Conservation (phyloP, 2,329 filamentous ascomycete species). For the Seiridium unicorne region DNA sequence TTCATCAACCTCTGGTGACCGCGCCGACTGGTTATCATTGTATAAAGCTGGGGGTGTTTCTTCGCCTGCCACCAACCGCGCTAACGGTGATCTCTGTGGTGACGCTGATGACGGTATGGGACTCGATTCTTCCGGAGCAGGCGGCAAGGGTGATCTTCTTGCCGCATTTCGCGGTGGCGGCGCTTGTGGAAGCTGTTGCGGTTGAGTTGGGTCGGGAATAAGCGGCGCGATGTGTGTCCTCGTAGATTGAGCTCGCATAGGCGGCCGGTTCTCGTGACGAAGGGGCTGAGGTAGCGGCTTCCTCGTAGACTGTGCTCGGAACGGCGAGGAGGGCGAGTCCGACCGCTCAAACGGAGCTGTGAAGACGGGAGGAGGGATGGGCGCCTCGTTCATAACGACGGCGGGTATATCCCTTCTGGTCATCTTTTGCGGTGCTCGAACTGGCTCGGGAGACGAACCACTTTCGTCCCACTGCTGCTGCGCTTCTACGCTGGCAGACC, state of each 20-base stretch:
- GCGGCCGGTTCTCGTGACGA: conserved; percentile 5
- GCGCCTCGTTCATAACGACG: conserved; percentile 2
- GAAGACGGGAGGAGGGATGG: neutral
- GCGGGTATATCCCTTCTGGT: conserved; percentile 13
- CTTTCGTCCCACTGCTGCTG: conserved; percentile 29
- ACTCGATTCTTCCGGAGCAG: conserved; percentile 6
- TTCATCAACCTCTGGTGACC: conserved; percentile 22
- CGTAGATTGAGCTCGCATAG: conserved; percentile 12
- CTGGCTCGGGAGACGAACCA: conserved; percentile 26
- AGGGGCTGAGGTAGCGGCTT: neutral
- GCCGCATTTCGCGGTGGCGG: conserved; percentile 14
- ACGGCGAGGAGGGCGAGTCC: neutral
- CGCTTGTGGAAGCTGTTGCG: conserved; percentile 16
- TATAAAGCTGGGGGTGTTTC: conserved; percentile 20
- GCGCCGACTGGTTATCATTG: conserved; percentile 13
- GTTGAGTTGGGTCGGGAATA: conserved; percentile 1
- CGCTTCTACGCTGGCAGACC: conserved; percentile 30
- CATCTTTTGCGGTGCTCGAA: conserved; percentile 13
- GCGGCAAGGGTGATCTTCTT: conserved; percentile 15
- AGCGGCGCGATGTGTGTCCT: conserved; percentile 5
- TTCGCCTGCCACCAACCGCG: conserved; percentile 13
- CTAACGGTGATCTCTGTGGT: conserved; percentile 13
- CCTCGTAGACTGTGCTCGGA: conserved; percentile 9
- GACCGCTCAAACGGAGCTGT: neutral
- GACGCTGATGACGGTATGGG: neutral